Base-by-base conservation (phyloP, 805 yeast genomes). In the Candida tallmaniae region DNA sequence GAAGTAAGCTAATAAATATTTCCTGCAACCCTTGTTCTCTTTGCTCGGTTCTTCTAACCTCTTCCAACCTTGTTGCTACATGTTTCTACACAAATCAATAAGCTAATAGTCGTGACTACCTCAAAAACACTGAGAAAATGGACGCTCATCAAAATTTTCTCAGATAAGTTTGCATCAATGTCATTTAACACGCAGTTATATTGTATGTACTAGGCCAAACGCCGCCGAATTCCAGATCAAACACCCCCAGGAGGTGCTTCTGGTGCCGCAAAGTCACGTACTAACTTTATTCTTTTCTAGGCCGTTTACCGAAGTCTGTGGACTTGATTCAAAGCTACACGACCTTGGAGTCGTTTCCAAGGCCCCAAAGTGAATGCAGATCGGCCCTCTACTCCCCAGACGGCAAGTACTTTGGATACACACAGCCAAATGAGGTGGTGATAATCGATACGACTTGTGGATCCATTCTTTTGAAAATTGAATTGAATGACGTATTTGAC, bases 401-500 rank as follows among this genome's bases (percentile, higher is more conserved):
- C 48, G 95, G 95, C 19, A 50, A 65, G 29, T 69, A 64, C 36
- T 80, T 85, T 54, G 89, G 88, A 16, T 85, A 74, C 59, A 74
- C 90, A 12, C 83, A 80, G 52, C 84, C 83, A 17, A 59, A 65
- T 17, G 62, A 64, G 34, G 84, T 84, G 32, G 62, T 67, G 12
- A 65, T 86, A 18, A 62, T 77, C 29, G 70, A 76, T 47, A 78
- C 40, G 13, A n/a, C 29, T 3, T 44, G 83, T 14, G 60, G 65
- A 5, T 48, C 62, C 12, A 27, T 59, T 13, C 52, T 73, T 28
- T 63, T 69, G 35, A 64, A 58, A 29, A 58, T 87, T 32, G 77
- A 73, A 23, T 62, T 79, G 31, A 53, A 66, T 21, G 95, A 87
- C 43, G 84, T 80, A 12, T 78, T 80, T 50, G 97, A 93, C 54